These are phyloP conservation scores for Blepharisma undulans DNA, from an alignment of 169 alveolate species.

Conservation along the genomic window DNA sequence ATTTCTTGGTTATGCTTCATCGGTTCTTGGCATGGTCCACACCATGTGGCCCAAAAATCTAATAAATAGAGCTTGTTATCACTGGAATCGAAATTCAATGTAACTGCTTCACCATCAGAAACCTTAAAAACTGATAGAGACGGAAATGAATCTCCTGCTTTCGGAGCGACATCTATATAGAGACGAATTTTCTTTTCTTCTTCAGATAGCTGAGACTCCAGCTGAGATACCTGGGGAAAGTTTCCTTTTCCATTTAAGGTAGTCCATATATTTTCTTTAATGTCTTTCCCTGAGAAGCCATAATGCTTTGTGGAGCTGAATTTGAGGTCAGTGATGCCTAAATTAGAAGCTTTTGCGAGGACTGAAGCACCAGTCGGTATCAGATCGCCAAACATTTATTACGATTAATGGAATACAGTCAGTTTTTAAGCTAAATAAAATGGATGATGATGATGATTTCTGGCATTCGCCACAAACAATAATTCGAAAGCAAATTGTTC, in stretches of 20 bases:
- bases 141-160: neutral
- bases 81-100: neutral
- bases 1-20: constrained; percentile 42
- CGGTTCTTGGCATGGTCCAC: constrained; percentile 45
- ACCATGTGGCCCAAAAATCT: constrained; percentile 43
- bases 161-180: no score
- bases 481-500: no score
- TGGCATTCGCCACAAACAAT: no score
- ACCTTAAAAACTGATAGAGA: neutral
- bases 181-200: neutral
- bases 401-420: no score
- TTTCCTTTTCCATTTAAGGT: neutral
- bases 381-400: neutral
- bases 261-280: neutral
- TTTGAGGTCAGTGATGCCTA: neutral
- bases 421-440: no score
- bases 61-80: neutral
- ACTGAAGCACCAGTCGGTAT: no score
- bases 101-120: neutral
- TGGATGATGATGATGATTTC: no score
- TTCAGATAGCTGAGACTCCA: neutral
- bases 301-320: neutral
- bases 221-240: no score
- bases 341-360: neutral
- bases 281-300: neutral